These are phyloP conservation scores for Tetrapisispora nanseiensis DNA, from an alignment of 805 yeast genomes.

Conservation along the genomic window DNA sequence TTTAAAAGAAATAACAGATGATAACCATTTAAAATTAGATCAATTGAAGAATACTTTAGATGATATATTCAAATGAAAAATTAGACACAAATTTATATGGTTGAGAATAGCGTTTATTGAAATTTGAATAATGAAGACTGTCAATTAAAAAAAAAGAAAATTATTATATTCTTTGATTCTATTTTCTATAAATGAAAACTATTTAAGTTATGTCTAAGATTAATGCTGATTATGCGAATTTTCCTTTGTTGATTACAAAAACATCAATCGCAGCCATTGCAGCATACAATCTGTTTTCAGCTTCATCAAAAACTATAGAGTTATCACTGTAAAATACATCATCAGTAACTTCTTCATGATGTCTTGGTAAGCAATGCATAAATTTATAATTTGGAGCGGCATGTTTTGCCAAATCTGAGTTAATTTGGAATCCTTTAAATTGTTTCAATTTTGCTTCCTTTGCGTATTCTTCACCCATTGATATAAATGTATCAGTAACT, in stretches of 20 bases:
- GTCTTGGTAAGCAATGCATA: conserved; percentile 98
- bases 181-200: neutral
- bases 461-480: conserved; percentile 94
- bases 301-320: conserved; percentile 88
- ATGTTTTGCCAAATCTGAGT: conserved; percentile 46
- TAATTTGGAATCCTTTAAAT: conserved; percentile 81
- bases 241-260: conserved; percentile 77
- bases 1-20: conserved; percentile 18
- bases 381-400: conserved; percentile 75
- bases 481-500: conserved; percentile 94
- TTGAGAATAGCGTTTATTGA: too few relatives aligned
- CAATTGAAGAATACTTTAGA: conserved; percentile 9
- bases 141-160: neutral
- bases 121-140: too few relatives aligned
- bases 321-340: conserved; percentile 79
- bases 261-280: conserved; percentile 91
- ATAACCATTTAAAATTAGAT: conserved; percentile 8
- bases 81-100: too few relatives aligned
- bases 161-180: neutral
- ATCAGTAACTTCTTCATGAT: conserved; percentile 86
- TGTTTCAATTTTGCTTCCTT: conserved; percentile 61
- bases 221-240: conserved; percentile 25
- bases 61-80: neutral
- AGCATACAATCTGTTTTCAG: conserved; percentile 91
- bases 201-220: neutral